phyloP scores from a whole-genome alignment of 164 flowering plant genomes.

The Malania oleifera region DNA sequence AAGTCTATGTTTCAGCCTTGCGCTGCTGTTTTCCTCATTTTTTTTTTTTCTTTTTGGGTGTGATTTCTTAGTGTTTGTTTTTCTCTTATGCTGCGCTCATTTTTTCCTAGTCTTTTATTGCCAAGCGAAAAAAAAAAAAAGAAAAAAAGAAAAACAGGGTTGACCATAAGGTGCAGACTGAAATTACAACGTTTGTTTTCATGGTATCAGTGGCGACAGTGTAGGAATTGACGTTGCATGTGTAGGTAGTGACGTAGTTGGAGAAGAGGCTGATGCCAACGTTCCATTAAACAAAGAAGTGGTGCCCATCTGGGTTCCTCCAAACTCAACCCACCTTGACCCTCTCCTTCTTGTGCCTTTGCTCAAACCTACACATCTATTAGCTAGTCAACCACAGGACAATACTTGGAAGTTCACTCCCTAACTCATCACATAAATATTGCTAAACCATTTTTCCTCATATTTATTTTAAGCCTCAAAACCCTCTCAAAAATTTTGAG shows the following conservation, averaged over 20 bases:
- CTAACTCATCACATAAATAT: no score
- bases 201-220: conserved; percentile 97
- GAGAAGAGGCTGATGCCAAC: conserved; percentile 72
- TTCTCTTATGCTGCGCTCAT: no score
- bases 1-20: no score
- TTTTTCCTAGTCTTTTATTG: no score
- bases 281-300: conserved; percentile 77
- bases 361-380: conserved; percentile 54
- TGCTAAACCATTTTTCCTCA: no score
- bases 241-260: conserved; percentile 65
- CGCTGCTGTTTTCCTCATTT: no score
- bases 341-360: conserved; percentile 78
- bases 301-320: conserved; percentile 46
- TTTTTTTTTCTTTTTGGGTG: no score
- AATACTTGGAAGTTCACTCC: no score
- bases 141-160: not conserved
- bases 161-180: no score
- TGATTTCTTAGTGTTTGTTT: no score
- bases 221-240: conserved; percentile 68
- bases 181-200: conserved; percentile 83
- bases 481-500: no score
- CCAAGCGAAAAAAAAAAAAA: not conserved
- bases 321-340: conserved; percentile 90
- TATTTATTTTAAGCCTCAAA: no score
- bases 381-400: conserved; percentile 31